Evolutionary conservation across 345 rosid species (phyloP), one percentile per base, ranked within the genome.

Genomic region (Lenwebbia sp.): DNA sequence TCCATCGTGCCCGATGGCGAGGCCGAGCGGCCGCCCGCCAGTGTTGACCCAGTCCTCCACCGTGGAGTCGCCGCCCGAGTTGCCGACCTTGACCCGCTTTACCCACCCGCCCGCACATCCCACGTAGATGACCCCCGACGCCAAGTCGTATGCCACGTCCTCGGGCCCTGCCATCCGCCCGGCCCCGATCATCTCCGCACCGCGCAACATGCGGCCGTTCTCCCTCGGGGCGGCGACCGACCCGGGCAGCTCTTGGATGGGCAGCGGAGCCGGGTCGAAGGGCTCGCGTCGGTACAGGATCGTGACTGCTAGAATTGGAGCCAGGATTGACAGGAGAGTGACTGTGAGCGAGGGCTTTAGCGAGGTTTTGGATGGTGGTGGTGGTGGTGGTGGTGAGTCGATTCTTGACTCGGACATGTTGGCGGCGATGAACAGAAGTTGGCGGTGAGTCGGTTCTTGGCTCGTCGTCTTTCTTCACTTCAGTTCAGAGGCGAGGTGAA

Each of bases 21-120:
- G 40, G 7, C 99, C 99, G 17, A 97, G 96, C 0, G 99, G 98
- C 83, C 99, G 86, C 2, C 99, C 99, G 3, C 96, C 93, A 3
- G 99, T 97, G 84, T 92, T 88, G 30, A 95, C 91, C 95, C 91
- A 93, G 15, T 91, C 88, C 83, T 93, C 92, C 21, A 95, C 76
- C 6, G 1, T 2, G 13, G 44, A 2, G 25, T 33, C 25, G 23
- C 44, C 89, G 30, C 86, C 89, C 44, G 87, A 49, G 40, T 87
- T 89, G 5, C 44, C 12, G 10, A 86, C 87, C 84, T 74, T 88
- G 86, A 95, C 93, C 84, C 92, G 92, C 87, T 93, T 95, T 53
- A 97, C 88, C 99, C 99, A 96, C 41, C 98, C 99, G 74, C 94
- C 99, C 0, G 41, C 87, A 26, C 94, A 93, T 3, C 94, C 90